Percentiles rank a stretch among this genome's conserved stretches.
These are phyloP conservation scores for Talaromyces amestolkiae DNA, from an alignment of 2,329 filamentous ascomycete species.

Conservation along the genomic window DNA sequence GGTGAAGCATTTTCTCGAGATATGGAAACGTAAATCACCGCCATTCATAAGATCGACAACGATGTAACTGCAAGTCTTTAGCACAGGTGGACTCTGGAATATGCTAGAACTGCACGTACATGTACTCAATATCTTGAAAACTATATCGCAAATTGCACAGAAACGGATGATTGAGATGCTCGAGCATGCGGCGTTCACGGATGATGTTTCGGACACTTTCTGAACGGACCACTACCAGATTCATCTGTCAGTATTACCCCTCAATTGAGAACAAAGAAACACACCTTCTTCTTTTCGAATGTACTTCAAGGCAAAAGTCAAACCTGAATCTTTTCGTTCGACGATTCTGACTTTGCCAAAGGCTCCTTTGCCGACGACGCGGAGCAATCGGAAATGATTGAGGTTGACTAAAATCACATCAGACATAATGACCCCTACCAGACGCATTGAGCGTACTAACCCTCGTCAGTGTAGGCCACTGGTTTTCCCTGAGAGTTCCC, in stretches of 20 bases:
- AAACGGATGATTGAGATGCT: constrained; percentile 96
- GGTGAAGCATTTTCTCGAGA: constrained; percentile 95
- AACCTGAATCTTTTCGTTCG: constrained; percentile 88
- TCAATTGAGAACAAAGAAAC: constrained; percentile 29
- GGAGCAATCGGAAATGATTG: constrained; percentile 91
- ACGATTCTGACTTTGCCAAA: constrained; percentile 99
- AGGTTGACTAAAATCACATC: constrained; percentile 68
- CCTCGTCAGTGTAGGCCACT: constrained; percentile 88
- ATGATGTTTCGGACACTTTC: constrained; percentile 99
- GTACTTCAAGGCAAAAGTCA: constrained; percentile 96
- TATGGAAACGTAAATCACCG: constrained; percentile 94
- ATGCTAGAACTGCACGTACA: constrained; percentile 57
- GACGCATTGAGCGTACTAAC: constrained; percentile 53
- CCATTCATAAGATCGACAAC: constrained; percentile 98
- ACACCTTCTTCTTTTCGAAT: constrained; percentile 97
- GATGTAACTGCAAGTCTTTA: constrained; percentile 62
- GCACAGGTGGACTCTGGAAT: constrained; percentile 13
- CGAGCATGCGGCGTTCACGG: constrained; percentile 93
- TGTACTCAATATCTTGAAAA: constrained; percentile 98
- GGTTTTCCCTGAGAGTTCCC: constrained; percentile 94
- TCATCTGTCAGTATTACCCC: constrained; percentile 17
- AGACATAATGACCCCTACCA: constrained; percentile 14
- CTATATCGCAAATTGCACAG: constrained; percentile 98
- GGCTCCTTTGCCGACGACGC: constrained; percentile 94
- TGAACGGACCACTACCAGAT: constrained; percentile 79